These are phyloP conservation scores for Backusella australiensis DNA, from an alignment of 192 early-diverging fungal species.

Conservation along the genomic window DNA sequence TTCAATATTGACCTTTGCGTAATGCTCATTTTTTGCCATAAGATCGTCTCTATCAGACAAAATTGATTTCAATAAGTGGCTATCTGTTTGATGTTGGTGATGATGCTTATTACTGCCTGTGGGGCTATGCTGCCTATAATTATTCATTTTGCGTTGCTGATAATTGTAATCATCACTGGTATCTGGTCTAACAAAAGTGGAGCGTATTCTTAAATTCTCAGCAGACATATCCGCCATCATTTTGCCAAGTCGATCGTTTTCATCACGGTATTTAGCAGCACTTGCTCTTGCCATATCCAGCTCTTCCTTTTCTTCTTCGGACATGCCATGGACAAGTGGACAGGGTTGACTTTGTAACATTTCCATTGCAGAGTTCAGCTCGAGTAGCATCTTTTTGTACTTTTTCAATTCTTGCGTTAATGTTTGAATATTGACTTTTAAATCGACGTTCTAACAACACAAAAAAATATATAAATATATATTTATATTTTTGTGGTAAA, in stretches of 20 bases:
- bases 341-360: conserved; percentile 40
- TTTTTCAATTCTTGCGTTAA: conserved; percentile 44
- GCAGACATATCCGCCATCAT: conserved; percentile 22
- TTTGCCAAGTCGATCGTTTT: conserved; percentile 25
- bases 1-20: background rate
- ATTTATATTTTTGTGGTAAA: no score
- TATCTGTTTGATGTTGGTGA: background rate
- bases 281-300: conserved; percentile 28
- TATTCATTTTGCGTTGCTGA: conserved; percentile 2
- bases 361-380: conserved; percentile 45
- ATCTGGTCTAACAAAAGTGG: background rate
- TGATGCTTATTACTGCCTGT: background rate
- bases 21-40: background rate
- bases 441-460: conserved; percentile 45
- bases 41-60: conserved; percentile 20
- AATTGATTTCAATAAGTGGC: conserved; percentile 15
- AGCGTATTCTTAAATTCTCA: conserved; percentile 10
- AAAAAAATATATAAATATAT: background rate
- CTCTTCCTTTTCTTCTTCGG: conserved; percentile 36
- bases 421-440: conserved; percentile 47
- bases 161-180: background rate
- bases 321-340: conserved; percentile 41
- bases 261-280: conserved; percentile 15
- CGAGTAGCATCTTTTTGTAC: conserved; percentile 44
- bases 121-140: background rate